Percentiles rank a stretch among this genome's conserved stretches.
Conservation (phyloP, 2,329 filamentous ascomycete species). For the Fusarium sp. region DNA sequence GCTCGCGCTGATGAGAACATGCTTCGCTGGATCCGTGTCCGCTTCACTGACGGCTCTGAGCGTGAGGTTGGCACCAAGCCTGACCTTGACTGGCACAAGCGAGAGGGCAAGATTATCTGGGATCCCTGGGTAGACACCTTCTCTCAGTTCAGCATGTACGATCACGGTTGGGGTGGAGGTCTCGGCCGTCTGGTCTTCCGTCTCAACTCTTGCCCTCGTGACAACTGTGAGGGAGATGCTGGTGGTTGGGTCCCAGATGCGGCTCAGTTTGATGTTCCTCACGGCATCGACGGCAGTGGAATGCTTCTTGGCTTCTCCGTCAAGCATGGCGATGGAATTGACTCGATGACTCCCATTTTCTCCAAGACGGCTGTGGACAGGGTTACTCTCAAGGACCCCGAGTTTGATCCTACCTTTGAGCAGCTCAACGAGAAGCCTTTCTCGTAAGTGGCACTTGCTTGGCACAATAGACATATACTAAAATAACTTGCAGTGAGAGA, state of each 20-base stretch:
- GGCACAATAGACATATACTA: background rate
- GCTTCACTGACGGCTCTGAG: background rate
- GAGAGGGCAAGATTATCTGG: background rate
- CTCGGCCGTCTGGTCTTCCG: background rate
- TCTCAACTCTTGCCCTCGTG: background rate
- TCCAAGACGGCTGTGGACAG: background rate
- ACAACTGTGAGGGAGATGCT: background rate
- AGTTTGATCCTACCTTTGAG: background rate
- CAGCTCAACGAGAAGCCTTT: background rate
- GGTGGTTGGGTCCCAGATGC: background rate
- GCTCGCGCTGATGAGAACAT: background rate
- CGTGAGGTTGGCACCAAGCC: background rate
- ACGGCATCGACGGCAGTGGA: background rate
- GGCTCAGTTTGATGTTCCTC: background rate
- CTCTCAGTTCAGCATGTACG: background rate
- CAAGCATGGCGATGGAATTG: background rate
- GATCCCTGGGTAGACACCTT: slow-evolving; percentile 1
- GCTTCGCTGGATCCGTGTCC: background rate
- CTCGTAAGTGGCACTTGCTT: background rate
- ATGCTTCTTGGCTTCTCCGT: slow-evolving; percentile 2
- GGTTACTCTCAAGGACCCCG: background rate
- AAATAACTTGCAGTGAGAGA: background rate
- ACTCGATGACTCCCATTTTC: slow-evolving; percentile 2
- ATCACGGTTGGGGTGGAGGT: background rate
- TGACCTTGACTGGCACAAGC: background rate